Conservation (phyloP, 1,284 basidiomycete genomes). For the Jaminaea rosea region DNA sequence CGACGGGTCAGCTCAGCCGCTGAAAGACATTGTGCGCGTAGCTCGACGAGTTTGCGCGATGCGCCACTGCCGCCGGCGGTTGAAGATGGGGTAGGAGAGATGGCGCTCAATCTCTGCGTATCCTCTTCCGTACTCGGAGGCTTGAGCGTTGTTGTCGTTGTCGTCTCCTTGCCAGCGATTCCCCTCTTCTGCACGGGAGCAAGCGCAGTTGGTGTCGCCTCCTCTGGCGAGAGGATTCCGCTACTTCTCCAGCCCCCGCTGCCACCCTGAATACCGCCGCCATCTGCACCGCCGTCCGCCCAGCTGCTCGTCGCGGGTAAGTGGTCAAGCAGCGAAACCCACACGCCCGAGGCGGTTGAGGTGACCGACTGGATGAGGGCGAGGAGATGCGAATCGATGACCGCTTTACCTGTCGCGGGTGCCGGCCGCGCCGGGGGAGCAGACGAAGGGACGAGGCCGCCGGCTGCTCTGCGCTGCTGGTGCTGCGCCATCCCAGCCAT, state of each 20-base stretch:
- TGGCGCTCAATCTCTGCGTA: not conserved
- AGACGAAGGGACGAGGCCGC: slow-evolving; percentile 5
- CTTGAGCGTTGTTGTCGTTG: not conserved
- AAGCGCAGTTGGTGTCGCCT: too few relatives aligned
- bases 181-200: too few relatives aligned
- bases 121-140: not conserved
- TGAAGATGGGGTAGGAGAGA: not conserved
- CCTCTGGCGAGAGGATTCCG: too few relatives aligned
- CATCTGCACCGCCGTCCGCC: too few relatives aligned
- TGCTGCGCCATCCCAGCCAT: slow-evolving; percentile 8
- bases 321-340: slow-evolving; percentile 30
- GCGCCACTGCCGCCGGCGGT: slow-evolving; percentile 7
- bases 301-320: too few relatives aligned
- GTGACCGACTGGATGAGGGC: slow-evolving; percentile 32
- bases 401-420: slow-evolving; percentile 10
- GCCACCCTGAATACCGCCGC: too few relatives aligned
- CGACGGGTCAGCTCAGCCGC: slow-evolving; percentile 4
- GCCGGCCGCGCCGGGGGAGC: slow-evolving; percentile 9
- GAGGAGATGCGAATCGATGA: slow-evolving; percentile 28
- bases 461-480: slow-evolving; percentile 4
- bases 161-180: slow-evolving; percentile 2
- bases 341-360: slow-evolving; percentile 23
- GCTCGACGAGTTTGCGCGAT: slow-evolving; percentile 2
- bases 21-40: not conserved
- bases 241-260: too few relatives aligned